A percentile compares a stretch with the other conserved stretches of the same genome.
These are phyloP conservation scores for Pichia cactophila DNA, from an alignment of 1,139 yeast genomes.

Conservation along the genomic window DNA sequence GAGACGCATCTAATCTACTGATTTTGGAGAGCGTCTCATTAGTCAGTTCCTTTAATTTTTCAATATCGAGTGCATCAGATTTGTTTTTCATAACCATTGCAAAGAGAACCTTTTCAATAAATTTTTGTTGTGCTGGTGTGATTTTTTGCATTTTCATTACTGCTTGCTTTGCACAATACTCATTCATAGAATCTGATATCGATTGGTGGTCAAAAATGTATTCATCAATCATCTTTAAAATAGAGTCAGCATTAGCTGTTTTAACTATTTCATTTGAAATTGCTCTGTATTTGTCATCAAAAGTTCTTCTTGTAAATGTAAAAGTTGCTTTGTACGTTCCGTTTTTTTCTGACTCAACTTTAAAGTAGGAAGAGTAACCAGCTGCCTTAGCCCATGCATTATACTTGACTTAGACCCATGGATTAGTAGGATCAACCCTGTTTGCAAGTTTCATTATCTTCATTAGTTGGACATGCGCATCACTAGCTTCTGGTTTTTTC, in stretches of 20 bases:
- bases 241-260: not conserved
- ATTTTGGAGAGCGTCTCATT: conserved; percentile 22
- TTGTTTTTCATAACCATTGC: conserved; percentile 13
- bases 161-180: not conserved
- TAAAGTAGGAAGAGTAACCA: conserved; percentile 7
- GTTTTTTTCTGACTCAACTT: conserved; percentile 2
- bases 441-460: conserved; percentile 5
- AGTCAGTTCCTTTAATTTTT: conserved; percentile 21
- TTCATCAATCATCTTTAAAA: not conserved
- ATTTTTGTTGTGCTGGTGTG: conserved; percentile 10
- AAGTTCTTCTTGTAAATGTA: conserved; percentile 1
- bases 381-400: conserved; percentile 10
- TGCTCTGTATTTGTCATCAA: not conserved
- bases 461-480: conserved; percentile 3
- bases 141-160: conserved; percentile 1
- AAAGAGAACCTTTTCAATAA: conserved; percentile 10
- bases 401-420: conserved; percentile 8
- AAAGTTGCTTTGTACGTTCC: conserved; percentile 7
- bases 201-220: conserved; percentile 1
- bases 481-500: conserved; percentile 22
- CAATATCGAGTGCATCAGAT: conserved; percentile 10
- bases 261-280: not conserved
- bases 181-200: not conserved
- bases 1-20: conserved; percentile 34
- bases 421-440: not conserved